Conservation (phyloP, 768 basidiomycete genomes). For the Jaapia argillacea region DNA sequence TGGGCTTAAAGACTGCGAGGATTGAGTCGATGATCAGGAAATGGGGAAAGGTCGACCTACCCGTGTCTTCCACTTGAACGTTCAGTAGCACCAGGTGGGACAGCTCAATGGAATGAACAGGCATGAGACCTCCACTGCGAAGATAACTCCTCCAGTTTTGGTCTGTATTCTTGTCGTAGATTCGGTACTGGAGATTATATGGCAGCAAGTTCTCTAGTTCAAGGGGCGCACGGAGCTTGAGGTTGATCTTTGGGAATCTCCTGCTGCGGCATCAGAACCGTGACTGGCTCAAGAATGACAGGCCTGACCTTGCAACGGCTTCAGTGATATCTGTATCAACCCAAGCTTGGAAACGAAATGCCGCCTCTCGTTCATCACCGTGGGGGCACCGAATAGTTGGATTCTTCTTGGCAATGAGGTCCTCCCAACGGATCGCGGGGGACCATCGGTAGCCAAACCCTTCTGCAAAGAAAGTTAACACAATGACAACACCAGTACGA, state of each 20-base stretch:
- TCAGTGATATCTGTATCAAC: slow-evolving; percentile 66
- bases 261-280: slow-evolving; percentile 26
- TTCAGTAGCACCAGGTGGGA: slow-evolving; percentile 85
- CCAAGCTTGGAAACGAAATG: slow-evolving; percentile 93
- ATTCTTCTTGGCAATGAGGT: slow-evolving; percentile 56
- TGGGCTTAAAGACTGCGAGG: slow-evolving; percentile 71
- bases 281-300: background rate
- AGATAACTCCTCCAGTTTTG: slow-evolving; percentile 94
- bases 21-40: background rate
- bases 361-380: slow-evolving; percentile 67
- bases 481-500: background rate
- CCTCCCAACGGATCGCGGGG: slow-evolving; percentile 79
- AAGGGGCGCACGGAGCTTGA: slow-evolving; percentile 85
- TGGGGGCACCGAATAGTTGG: slow-evolving; percentile 85
- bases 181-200: slow-evolving; percentile 90
- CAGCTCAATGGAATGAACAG: slow-evolving; percentile 91
- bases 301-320: slow-evolving; percentile 40
- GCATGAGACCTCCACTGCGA: slow-evolving; percentile 89
- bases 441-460: slow-evolving; percentile 98
- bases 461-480: slow-evolving; percentile 35
- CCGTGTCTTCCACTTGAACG: slow-evolving; percentile 84
- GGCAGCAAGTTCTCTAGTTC: slow-evolving; percentile 95
- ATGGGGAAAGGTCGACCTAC: slow-evolving; percentile 28
- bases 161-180: slow-evolving; percentile 91
- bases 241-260: slow-evolving; percentile 73